Percentiles rank a stretch among this genome's conserved stretches.
Evolutionary conservation across 257 asterid genomes (phyloP).

Genomic region (Lycium barbarum): DNA sequence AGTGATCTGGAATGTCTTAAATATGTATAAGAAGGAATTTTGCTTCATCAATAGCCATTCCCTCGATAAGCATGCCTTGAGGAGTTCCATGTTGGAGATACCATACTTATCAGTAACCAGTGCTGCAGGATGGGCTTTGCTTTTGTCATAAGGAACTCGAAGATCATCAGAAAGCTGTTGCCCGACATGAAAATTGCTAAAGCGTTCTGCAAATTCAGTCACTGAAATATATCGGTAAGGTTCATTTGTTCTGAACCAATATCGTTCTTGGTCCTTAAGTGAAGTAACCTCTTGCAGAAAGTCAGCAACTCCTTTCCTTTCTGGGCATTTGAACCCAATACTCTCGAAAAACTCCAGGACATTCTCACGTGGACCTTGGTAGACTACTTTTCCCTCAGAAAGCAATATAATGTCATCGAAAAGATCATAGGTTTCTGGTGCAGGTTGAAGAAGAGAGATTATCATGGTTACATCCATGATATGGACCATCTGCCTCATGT

Average conservation of each 20-base stretch:
- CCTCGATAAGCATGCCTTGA: slow-evolving; percentile 80
- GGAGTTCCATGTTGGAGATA: slow-evolving; percentile 76
- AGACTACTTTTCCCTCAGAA: slow-evolving; percentile 78
- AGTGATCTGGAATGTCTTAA: slow-evolving; percentile 88
- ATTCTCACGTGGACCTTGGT: slow-evolving; percentile 94
- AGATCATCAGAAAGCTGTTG: slow-evolving; percentile 69
- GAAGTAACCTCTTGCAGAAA: slow-evolving; percentile 97
- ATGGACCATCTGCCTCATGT: slow-evolving; percentile 96
- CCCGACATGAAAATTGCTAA: slow-evolving; percentile 73
- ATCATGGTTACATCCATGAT: slow-evolving; percentile 90
- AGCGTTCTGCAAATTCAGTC: slow-evolving; percentile 66
- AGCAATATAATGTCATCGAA: slow-evolving; percentile 84
- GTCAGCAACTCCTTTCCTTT: slow-evolving; percentile 95
- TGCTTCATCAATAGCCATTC: slow-evolving; percentile 92
- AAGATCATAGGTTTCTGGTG: slow-evolving; percentile 91
- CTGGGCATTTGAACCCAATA: slow-evolving; percentile 90
- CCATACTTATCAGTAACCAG: slow-evolving; percentile 85
- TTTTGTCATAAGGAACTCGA: slow-evolving; percentile 66
- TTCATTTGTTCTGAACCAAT: slow-evolving; percentile 75
- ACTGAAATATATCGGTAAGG: slow-evolving; percentile 69
- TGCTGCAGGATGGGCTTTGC: slow-evolving; percentile 87
- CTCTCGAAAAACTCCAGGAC: slow-evolving; percentile 80
- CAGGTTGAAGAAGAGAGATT: slow-evolving; percentile 95
- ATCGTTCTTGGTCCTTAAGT: slow-evolving; percentile 82
- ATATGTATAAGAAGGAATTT: slow-evolving; percentile 76